Base-by-base conservation (phyloP, 2,329 filamentous ascomycete species). In the Venturia asperata region DNA sequence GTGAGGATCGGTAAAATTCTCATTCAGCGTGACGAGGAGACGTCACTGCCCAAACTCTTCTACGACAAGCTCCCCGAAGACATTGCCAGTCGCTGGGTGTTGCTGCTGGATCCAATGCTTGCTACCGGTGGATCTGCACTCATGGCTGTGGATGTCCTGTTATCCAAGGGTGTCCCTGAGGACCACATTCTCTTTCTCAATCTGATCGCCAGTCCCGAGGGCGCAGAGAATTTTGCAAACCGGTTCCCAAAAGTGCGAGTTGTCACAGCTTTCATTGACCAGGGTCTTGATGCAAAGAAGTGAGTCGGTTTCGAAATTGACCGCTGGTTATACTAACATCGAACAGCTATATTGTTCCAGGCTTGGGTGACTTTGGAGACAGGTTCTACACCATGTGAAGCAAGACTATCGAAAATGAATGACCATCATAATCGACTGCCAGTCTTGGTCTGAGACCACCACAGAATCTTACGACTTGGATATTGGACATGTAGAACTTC, bases 201-300 rank as follows among this genome's bases (percentile, higher is more conserved):
- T 76, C 81, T 99, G 67, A 97, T 99, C 73, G 92, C 94, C n/a
- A 97, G 92, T 74, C 94, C 94, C 0, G 88, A 96, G 73, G 94
- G 94, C 6, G 89, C 96, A 69, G 85, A 86, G 71, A 92, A 90
- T 71, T 97, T 99, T 77, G 90, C 92, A 11, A 84, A 89, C 71
- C 90, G 89, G 71, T 97, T 95, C 73, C 93, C 94, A 47, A 91
- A 89, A 72, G 82, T 97, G 67, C 86, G 92, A 68, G 90, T 99
- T 24, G 91, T 99, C 61, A 97, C 94, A 10, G 91, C 94, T 11
- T 99, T 99, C 75, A 88, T 99, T 72, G 94, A 99, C 74, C 85
- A 93, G 80, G 93, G 94, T n/a, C 81, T 99, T 68, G 90, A 99
- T 75, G 92, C 95, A 74, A 97, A 96, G 82, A 97, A 96, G 92